These are phyloP conservation scores for Hanseniaspora nectarophila DNA, from an alignment of 805 yeast genomes.

Conservation along the genomic window DNA sequence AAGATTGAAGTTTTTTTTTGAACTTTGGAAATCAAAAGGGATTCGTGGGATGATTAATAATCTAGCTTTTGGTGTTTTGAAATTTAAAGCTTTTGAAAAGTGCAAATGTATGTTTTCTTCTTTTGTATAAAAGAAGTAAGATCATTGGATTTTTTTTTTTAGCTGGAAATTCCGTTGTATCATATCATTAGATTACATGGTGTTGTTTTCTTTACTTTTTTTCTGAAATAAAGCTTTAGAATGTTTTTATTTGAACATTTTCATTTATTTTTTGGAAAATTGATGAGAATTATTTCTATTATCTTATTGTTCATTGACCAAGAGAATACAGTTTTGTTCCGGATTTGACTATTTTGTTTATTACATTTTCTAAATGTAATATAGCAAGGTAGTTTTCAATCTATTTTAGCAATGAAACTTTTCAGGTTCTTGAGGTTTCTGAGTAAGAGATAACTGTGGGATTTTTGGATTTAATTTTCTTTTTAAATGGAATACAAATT, in stretches of 20 bases:
- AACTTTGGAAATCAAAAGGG: not conserved
- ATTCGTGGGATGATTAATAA: conserved; percentile 3
- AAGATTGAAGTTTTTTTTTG: not conserved
- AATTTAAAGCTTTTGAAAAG: not conserved
- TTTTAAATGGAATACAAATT: not conserved
- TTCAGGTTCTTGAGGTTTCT: not conserved
- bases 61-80: not conserved
- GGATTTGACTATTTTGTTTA: not conserved
- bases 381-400: not conserved
- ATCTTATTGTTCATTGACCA: not conserved
- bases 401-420: not conserved
- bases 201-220: not conserved
- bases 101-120: not conserved
- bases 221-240: not conserved
- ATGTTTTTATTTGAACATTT: not conserved
- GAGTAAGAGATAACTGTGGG: not conserved
- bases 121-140: conserved; percentile 4
- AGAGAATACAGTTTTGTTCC: not conserved
- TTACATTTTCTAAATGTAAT: not conserved
- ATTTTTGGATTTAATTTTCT: not conserved
- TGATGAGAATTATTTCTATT: not conserved
- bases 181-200: not conserved
- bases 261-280: not conserved
- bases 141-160: too few relatives aligned
- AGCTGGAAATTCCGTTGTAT: not conserved